Evolutionary conservation across 2,329 filamentous ascomycete genomes (phyloP), one percentile per base, ranked within the genome.

Genomic region (Aureobasidium subglaciale): DNA sequence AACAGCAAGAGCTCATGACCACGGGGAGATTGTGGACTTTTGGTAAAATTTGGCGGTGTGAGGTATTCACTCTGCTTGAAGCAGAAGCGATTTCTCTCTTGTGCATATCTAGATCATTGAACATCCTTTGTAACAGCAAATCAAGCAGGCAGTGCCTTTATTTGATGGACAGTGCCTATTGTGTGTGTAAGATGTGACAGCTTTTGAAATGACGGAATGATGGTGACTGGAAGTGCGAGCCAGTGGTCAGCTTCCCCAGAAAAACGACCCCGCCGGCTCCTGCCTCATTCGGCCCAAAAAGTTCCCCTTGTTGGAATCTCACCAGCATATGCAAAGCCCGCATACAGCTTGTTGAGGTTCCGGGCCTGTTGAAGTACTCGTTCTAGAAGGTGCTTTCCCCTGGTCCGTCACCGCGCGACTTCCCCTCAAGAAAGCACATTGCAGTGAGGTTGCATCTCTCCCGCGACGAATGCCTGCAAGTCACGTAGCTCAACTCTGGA

Each of bases 281-380:
- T 3, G 18, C 18, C 15, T 20, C 18, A 22, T 37, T 10, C 34
- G 34, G 34, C 34, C 13, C 37, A 50, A 29, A 50, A 49, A 20
- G 32, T 30, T 40, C 16, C 50, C 25, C 37, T 34, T 22, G 49
- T 43, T 54, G 50, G 35, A 54, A 15, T 54, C 50, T 38, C 50
- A 54, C 50, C 50, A 35, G 38, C 50, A 54, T 35, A 43, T 43
- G 50, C 34, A 32, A 16, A 27, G 25, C 24, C 15, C 32, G 34
- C 20, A 8, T 18, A 50, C 22, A 2, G 20, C n/a, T 15, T 25
- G 48, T 52, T 52, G 35, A 24, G 48, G 16, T 9, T 22, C 15
- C 22, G 32, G 38, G 13, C 13, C 30, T 13, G 4, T 18, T 5
- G 27, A 13, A 18, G 4, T 20, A 30, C n/a, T 24, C 24, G 20